A percentile compares a stretch with the other conserved stretches of the same genome.
phyloP scores from a whole-genome alignment of 768 basidiomycete genomes.

The Dendrothele bispora region DNA sequence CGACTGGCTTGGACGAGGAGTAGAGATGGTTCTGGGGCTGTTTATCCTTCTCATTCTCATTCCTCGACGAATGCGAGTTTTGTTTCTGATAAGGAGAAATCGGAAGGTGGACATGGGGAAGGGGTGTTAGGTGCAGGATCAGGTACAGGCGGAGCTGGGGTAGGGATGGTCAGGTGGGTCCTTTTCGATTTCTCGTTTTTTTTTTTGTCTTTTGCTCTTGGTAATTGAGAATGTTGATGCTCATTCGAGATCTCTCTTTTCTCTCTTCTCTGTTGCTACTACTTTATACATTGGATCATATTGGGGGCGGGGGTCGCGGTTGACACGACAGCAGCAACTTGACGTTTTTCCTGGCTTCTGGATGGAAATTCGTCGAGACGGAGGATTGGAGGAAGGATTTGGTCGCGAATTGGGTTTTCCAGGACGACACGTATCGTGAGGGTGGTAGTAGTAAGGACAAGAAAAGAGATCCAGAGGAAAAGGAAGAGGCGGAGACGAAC shows the following conservation, averaged over 20 bases:
- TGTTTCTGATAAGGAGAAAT: too few species aligned
- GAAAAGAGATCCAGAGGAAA: not conserved
- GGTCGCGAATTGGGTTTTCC: constrained; percentile 59
- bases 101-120: too few species aligned
- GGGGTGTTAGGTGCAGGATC: constrained; percentile 34
- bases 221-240: not conserved
- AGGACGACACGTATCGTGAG: constrained; percentile 27
- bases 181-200: constrained; percentile 2
- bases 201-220: not conserved
- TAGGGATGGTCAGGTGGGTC: constrained; percentile 58
- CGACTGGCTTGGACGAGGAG: constrained; percentile 70
- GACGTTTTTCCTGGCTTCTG: constrained; percentile 72
- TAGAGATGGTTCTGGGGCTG: constrained; percentile 70
- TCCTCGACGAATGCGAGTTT: too few species aligned
- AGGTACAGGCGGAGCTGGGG: constrained; percentile 36
- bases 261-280: too few species aligned
- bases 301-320: too few species aligned
- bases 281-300: too few species aligned
- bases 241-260: not conserved
- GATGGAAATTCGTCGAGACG: constrained; percentile 73
- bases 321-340: constrained; percentile 78
- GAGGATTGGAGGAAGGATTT: constrained; percentile 79
- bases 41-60: too few species aligned
- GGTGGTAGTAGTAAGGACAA: constrained; percentile 31
- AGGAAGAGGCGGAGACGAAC: not conserved